Evolutionary conservation across 106 monocot genomes (phyloP), one percentile per base, ranked within the genome.

Genomic region (Dioscorea dumetorum): DNA sequence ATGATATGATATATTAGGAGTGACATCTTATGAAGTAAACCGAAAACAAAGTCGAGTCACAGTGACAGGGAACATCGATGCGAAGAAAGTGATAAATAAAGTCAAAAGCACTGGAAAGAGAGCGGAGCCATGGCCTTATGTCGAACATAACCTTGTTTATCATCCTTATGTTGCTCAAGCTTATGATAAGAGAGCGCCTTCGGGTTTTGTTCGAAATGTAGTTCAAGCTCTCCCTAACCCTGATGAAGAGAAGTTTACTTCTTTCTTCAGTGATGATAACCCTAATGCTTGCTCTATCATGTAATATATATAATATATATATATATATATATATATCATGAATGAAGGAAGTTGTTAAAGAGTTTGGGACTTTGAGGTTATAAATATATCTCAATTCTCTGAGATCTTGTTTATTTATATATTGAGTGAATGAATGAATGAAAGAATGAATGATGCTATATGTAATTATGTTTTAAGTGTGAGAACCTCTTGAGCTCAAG

Each of bases 251-350:
- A 31, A 48, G 52, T 77, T 72, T 60, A 57, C 67, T 2, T 72
- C 74, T 8, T 20, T 87, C 14, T 87, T 87, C 63, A 87, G 87
- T 61, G 87, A 87, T 22, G 87, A 87, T 17, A 87, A 87, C 51
- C 77, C 80, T 0, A 80, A 87, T 60, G 79, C 83, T 23, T 87
- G 87, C 34, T 74, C 83, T 16, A 69, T 87, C 21, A 87, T 83
- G 87, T 87, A 74, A 83, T 41, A 41, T 28, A 28, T 28, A n/a
- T n/a, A n/a, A n/a, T n/a, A n/a, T n/a, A n/a, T n/a, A n/a, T n/a
- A n/a, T n/a, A n/a, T n/a, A n/a, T n/a, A n/a, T n/a, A n/a, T n/a
- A n/a, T n/a, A n/a, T n/a, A n/a, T n/a, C n/a, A n/a, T n/a, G 28
- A 28, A 28, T 28, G 28, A 28, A 28, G 1, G 28, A 28, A 28